phyloP scores from a whole-genome alignment of 805 yeast species.

The Metschnikowia similis region DNA sequence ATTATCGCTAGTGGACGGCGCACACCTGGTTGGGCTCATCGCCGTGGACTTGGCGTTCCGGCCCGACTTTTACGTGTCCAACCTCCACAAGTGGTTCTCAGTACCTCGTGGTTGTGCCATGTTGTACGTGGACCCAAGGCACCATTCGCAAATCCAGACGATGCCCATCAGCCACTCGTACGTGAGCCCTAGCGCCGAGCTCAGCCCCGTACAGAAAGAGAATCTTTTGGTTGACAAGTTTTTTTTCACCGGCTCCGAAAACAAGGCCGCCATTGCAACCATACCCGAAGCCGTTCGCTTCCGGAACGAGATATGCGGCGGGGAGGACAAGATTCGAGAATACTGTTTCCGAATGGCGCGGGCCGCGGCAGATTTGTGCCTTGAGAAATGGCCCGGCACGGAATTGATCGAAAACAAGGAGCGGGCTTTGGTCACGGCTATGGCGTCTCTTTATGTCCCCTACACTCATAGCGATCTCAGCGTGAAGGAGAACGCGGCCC shows the following conservation, averaged over 20 bases:
- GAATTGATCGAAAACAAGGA: constrained; percentile 33
- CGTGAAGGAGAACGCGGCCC: neutral
- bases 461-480: constrained; percentile 7
- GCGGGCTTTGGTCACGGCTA: constrained; percentile 32
- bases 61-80: constrained; percentile 61
- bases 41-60: constrained; percentile 39
- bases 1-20: constrained; percentile 64
- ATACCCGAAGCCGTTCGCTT: constrained; percentile 52
- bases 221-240: constrained; percentile 44
- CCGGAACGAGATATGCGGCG: constrained; percentile 53
- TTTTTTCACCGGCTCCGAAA: constrained; percentile 46
- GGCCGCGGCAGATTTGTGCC: constrained; percentile 38
- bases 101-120: constrained; percentile 57
- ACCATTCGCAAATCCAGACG: constrained; percentile 49
- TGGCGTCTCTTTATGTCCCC: constrained; percentile 45
- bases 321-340: constrained; percentile 47
- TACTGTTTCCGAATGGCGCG: constrained; percentile 47
- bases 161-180: constrained; percentile 55
- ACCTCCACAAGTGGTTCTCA: constrained; percentile 67
- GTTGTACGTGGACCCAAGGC: constrained; percentile 51
- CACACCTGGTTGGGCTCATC: constrained; percentile 60
- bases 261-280: constrained; percentile 39
- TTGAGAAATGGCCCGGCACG: constrained; percentile 37
- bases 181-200: constrained; percentile 27
- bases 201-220: constrained; percentile 18